Percentiles rank a stretch among this genome's conserved stretches.
Evolutionary conservation across 305 asterid genomes (phyloP).

Genomic region (Solanum hybrid): DNA sequence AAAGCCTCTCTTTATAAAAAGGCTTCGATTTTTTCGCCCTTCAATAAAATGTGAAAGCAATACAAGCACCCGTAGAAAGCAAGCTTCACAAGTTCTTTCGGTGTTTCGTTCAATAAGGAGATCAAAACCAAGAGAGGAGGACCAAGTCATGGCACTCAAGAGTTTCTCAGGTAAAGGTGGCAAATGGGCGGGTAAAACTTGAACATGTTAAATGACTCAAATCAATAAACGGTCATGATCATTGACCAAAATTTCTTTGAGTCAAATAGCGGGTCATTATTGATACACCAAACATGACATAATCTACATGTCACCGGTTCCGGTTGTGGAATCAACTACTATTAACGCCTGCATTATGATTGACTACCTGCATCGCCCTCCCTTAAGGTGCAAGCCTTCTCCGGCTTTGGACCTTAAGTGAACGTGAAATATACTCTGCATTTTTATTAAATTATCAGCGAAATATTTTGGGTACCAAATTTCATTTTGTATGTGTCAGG

Average conservation of each 20-base stretch:
- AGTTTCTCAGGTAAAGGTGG: conserved; percentile 16
- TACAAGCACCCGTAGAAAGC: neutral
- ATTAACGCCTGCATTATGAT: neutral
- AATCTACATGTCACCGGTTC: neutral
- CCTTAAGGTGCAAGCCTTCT: neutral
- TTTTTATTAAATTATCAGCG: neutral
- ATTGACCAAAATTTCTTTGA: neutral
- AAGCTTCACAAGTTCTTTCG: conserved; percentile 3
- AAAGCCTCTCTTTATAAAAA: conserved; percentile 20
- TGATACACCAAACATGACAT: neutral
- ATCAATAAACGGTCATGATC: neutral
- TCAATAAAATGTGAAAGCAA: neutral
- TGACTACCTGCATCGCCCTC: neutral
- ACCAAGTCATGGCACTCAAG: conserved; percentile 28
- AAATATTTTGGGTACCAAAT: neutral
- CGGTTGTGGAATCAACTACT: accelerated
- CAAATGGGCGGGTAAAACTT: neutral
- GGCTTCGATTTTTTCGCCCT: conserved; percentile 6
- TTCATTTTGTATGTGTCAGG: neutral
- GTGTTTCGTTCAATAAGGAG: conserved; percentile 7
- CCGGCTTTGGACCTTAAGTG: neutral
- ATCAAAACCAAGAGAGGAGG: conserved; percentile 13
- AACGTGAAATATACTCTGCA: neutral
- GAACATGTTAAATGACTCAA: neutral
- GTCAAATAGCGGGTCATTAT: neutral